Evolutionary conservation across 1,284 basidiomycete genomes (phyloP).

Genomic region (Cutaneotrichosporon sp.): DNA sequence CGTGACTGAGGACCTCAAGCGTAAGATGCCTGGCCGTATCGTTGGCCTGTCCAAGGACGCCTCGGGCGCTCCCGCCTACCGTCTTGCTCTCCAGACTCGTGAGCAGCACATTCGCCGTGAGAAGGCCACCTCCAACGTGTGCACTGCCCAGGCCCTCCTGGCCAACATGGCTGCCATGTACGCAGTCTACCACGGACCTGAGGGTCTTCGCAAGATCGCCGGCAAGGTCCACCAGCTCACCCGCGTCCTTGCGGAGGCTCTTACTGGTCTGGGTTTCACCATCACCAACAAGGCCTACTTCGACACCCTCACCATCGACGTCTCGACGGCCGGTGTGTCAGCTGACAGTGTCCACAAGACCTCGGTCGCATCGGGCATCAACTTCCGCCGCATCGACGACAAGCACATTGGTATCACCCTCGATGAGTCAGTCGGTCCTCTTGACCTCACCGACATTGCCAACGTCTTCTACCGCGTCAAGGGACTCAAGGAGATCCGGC

Average conservation of each 20-base stretch:
- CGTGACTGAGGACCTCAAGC: constrained; percentile 83
- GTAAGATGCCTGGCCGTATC: constrained; percentile 93
- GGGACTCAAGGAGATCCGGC: constrained; percentile 41
- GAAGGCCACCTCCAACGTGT: constrained; percentile 92
- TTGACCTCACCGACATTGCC: constrained; percentile 70
- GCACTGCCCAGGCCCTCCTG: constrained; percentile 82
- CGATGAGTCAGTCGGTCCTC: constrained; percentile 79
- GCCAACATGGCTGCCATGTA: constrained; percentile 98
- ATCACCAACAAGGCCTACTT: constrained; percentile 67
- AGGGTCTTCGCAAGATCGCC: constrained; percentile 79
- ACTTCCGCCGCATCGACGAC: constrained; percentile 75
- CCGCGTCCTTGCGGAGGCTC: constrained; percentile 64
- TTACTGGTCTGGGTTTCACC: constrained; percentile 69
- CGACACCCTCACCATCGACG: constrained; percentile 87
- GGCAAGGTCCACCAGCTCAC: constrained; percentile 86
- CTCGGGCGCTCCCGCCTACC: constrained; percentile 79
- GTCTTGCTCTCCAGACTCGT: constrained; percentile 89
- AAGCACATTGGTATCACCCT: constrained; percentile 79
- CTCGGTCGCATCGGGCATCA: constrained; percentile 67
- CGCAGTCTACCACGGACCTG: constrained; percentile 92
- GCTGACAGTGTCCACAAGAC: constrained; percentile 67
- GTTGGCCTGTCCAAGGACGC: constrained; percentile 86
- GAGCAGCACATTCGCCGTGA: constrained; percentile 96
- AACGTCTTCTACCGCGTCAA: constrained; percentile 67
- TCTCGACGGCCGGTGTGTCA: constrained; percentile 53